These are phyloP conservation scores for Metschnikowia peoriensis DNA, from an alignment of 805 yeast species.

Conservation along the genomic window DNA sequence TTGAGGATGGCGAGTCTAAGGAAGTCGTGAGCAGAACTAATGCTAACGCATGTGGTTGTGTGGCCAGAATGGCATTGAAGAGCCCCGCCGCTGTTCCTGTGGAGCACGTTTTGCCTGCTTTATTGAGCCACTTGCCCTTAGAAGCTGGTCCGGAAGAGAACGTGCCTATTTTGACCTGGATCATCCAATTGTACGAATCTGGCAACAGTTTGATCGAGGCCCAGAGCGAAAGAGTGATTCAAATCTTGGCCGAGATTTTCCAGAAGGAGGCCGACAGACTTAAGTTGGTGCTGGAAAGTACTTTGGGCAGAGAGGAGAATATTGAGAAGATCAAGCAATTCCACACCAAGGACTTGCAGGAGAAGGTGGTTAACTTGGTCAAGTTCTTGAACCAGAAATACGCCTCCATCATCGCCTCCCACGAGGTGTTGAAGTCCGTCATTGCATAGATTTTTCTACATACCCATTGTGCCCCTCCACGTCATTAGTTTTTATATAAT, in stretches of 20 bases:
- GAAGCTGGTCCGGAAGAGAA: slow-evolving; percentile 90
- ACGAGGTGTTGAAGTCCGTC: slow-evolving; percentile 45
- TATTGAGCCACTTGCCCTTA: slow-evolving; percentile 79
- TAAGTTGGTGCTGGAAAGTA: slow-evolving; percentile 66
- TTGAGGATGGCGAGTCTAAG: slow-evolving; percentile 70
- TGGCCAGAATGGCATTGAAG: slow-evolving; percentile 82
- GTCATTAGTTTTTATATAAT: background rate
- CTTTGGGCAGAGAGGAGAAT: slow-evolving; percentile 83
- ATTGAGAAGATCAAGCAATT: slow-evolving; percentile 78
- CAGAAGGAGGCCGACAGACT: slow-evolving; percentile 72
- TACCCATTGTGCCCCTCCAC: background rate
- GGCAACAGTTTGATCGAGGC: slow-evolving; percentile 53
- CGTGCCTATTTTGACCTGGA: slow-evolving; percentile 79
- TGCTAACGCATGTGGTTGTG: slow-evolving; percentile 97
- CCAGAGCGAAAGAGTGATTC: slow-evolving; percentile 63
- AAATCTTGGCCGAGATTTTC: slow-evolving; percentile 68
- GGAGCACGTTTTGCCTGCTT: slow-evolving; percentile 66
- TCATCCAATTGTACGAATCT: slow-evolving; percentile 67
- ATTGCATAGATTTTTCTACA: slow-evolving; percentile 25
- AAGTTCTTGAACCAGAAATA: slow-evolving; percentile 66
- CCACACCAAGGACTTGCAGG: slow-evolving; percentile 62
- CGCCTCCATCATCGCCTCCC: slow-evolving; percentile 59
- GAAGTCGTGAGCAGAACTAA: slow-evolving; percentile 79
- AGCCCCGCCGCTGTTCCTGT: slow-evolving; percentile 73
- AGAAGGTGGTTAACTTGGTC: slow-evolving; percentile 65